Percentiles rank a stretch among this genome's conserved stretches.
These are phyloP conservation scores for Tremellales sp. DNA, from an alignment of 1,284 basidiomycete genomes.

Conservation along the genomic window DNA sequence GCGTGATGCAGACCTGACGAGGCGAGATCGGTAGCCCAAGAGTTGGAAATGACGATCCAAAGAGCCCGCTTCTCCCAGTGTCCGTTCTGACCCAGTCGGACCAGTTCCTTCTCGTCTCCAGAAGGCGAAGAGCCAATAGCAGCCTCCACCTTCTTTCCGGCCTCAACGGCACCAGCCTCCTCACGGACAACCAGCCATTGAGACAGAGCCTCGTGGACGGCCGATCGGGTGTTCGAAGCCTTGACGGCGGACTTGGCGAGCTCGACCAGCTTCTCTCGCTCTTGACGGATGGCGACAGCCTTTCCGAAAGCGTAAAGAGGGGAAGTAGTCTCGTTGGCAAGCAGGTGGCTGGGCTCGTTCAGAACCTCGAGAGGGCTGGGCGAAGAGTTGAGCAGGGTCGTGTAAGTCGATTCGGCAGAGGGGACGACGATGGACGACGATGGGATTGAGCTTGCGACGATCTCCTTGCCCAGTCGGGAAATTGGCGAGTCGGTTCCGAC, in stretches of 20 bases:
- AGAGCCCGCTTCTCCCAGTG: constrained; percentile 67
- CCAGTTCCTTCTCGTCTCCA: constrained; percentile 51
- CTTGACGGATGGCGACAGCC: constrained; percentile 73
- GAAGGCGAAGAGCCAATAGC: constrained; percentile 48
- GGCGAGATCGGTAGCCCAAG: constrained; percentile 95
- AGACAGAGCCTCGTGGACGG: constrained; percentile 67
- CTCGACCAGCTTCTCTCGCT: constrained; percentile 61
- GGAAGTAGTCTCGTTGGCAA: constrained; percentile 71
- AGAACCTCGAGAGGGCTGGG: constrained; percentile 73
- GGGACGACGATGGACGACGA: constrained; percentile 57
- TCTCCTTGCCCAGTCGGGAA: constrained; percentile 30
- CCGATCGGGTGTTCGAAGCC: constrained; percentile 47
- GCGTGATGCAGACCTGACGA: constrained; percentile 94
- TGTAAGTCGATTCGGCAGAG: constrained; percentile 87
- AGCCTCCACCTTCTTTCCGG: constrained; percentile 61
- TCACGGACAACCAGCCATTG: constrained; percentile 72
- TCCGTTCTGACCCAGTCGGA: constrained; percentile 57
- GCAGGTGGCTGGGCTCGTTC: constrained; percentile 73
- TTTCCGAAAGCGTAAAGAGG: constrained; percentile 94
- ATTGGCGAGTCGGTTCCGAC: constrained; percentile 30
- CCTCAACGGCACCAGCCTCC: constrained; percentile 57
- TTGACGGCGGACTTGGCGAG: constrained; percentile 59
- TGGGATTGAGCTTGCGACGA: constrained; percentile 47
- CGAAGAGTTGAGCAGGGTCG: constrained; percentile 84
- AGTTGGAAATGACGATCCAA: constrained; percentile 97